phyloP scores from a whole-genome alignment of 345 rosid species.

The Gossypium mustelinum region DNA sequence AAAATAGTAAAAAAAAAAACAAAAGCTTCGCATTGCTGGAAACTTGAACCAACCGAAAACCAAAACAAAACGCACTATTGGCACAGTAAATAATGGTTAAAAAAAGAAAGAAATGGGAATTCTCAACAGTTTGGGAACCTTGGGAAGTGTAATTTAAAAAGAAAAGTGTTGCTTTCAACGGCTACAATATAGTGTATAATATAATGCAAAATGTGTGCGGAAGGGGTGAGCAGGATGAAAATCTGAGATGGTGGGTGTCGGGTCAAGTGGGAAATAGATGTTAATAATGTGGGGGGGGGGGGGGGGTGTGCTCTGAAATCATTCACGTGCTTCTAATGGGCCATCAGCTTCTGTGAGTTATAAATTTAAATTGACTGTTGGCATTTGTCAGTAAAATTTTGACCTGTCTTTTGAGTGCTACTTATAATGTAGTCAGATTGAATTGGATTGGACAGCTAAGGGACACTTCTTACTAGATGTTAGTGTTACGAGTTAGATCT shows the following conservation, averaged over 20 bases:
- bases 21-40: neutral
- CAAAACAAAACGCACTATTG: neutral
- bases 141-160: neutral
- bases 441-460: neutral
- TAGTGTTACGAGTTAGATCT: accelerated
- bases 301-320: constrained; percentile 4
- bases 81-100: neutral
- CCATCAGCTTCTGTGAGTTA: constrained; percentile 1
- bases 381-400: constrained; percentile 8
- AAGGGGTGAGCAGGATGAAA: neutral
- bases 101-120: neutral
- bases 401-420: neutral
- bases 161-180: neutral
- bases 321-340: constrained; percentile 20
- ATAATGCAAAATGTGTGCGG: too few species aligned
- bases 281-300: too few species aligned
- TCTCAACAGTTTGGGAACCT: constrained; percentile 1
- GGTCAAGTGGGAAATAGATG: neutral
- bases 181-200: too few species aligned
- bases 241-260: constrained; percentile 3
- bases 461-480: neutral
- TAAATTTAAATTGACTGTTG: neutral
- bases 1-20: neutral
- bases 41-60: constrained; percentile 7
- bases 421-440: neutral